A percentile compares a stretch with the other conserved stretches of the same genome.
These are phyloP conservation scores for Globisporangium barbulae DNA, from an alignment of 352 stramenopile genomes.

Conservation along the genomic window DNA sequence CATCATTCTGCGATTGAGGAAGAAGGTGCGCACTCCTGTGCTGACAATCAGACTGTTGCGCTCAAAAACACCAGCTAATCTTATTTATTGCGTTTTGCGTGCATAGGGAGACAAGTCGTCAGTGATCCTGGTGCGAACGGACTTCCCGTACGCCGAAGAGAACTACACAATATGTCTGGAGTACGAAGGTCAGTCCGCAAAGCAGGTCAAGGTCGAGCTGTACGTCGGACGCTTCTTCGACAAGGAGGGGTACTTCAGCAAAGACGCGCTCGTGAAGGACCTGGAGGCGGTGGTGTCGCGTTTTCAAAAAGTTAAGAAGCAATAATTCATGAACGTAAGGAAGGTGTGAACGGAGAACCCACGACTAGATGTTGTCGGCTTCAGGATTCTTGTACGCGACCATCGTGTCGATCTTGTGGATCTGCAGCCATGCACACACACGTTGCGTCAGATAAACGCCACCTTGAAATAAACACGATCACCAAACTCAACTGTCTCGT, in stretches of 20 bases:
- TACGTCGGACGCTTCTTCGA: constrained; percentile 87
- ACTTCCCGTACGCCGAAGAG: constrained; percentile 67
- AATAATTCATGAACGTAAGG: constrained; percentile 41
- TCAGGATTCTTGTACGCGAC: constrained; percentile 96
- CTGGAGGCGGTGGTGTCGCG: constrained; percentile 53
- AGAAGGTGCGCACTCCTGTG: constrained; percentile 35
- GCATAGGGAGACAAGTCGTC: constrained; percentile 29
- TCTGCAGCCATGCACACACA: constrained; percentile 33
- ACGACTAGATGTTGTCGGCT: constrained; percentile 56
- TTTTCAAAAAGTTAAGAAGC: constrained; percentile 73
- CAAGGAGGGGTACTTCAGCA: constrained; percentile 82
- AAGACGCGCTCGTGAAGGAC: constrained; percentile 70
- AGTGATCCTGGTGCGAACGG: constrained; percentile 58
- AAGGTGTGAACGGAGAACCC: constrained; percentile 12
- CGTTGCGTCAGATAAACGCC: constrained; percentile 17
- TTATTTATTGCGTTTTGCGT: background rate
- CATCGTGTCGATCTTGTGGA: constrained; percentile 98
- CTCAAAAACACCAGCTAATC: background rate
- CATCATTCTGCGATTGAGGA: constrained; percentile 67
- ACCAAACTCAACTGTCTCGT: background rate
- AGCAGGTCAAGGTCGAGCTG: constrained; percentile 55
- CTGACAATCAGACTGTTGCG: background rate
- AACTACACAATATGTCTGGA: constrained; percentile 71
- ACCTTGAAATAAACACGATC: constrained; percentile 16
- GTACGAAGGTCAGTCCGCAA: constrained; percentile 32